Base-by-base conservation (phyloP, 495 filamentous ascomycete species). In the Venustampulla echinocandica region DNA sequence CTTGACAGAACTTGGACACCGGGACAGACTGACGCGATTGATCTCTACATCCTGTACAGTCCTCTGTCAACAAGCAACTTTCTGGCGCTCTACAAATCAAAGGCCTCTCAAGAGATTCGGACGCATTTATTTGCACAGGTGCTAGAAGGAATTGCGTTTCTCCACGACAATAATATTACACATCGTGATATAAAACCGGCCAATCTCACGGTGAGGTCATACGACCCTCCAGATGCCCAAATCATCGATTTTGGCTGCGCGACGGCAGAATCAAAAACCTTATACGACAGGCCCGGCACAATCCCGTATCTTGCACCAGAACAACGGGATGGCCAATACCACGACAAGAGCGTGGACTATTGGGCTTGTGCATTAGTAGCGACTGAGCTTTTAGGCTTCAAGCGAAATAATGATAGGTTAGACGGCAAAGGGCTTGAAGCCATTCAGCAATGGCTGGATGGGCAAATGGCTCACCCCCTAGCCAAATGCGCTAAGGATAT, bases 221-320 rank as follows among this genome's bases (percentile, higher is more conserved):
- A 52, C 39, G 44, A 52, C 35, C 53, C 55, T 14, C 55, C 55
- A 21, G 15, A 30, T n/a, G 52, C 47, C 1, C 17, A 47, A 49
- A 47, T 58, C 33, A 52, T 49, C 23, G 47, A 58, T 48, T 58
- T 58, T 22, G 55, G 55, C 25, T 48, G 40, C 41, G 52, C 53
- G 17, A 55, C 46, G 19, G 11, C 25, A 22, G 36, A 50, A 25
- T 7, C n/a, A 4, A 47, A 22, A n/a, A 51, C 42, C 7, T 15
- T 49, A 5, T 51, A 58, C 21, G 42, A 52, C 24, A 41, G 41
- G n/a, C 43, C 38, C 15, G 52, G 52, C 1, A 58, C 50, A 25
- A 49, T 58, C n/a, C 43, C 47, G 11, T 58, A 58, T 33, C 37
- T 58, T n/a, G 55, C 53, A 10, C 55, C 55, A 13, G 52, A 58